phyloP scores from a whole-genome alignment of 2,329 filamentous ascomycete species.

The Fusarium sp. region DNA sequence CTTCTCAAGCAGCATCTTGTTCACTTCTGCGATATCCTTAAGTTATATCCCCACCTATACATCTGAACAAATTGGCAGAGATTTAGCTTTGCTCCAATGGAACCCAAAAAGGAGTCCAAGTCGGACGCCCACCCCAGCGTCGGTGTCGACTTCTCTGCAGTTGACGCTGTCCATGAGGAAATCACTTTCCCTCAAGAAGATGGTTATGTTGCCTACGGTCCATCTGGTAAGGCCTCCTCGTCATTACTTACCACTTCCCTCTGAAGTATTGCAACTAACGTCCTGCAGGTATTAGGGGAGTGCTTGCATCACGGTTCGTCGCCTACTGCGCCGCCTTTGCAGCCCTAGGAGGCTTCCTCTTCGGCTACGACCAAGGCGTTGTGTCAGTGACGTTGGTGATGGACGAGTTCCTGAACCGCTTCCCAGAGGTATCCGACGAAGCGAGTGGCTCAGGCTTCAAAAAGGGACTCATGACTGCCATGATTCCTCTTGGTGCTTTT shows the following conservation, averaged over 20 bases:
- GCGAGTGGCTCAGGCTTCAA: slow-evolving; percentile 54
- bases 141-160: not conserved
- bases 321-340: slow-evolving; percentile 49
- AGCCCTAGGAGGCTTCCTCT: slow-evolving; percentile 56
- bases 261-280: not conserved
- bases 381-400: slow-evolving; percentile 54
- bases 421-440: slow-evolving; percentile 48
- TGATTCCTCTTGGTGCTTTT: slow-evolving; percentile 60
- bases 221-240: not conserved
- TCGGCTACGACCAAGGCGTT: slow-evolving; percentile 56
- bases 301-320: slow-evolving; percentile 49
- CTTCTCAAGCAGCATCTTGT: not conserved
- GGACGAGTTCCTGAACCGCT: slow-evolving; percentile 50
- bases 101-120: not conserved
- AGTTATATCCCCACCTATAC: not conserved
- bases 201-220: slow-evolving; percentile 15
- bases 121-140: not conserved
- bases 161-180: not conserved
- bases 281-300: slow-evolving; percentile 47
- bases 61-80: not conserved
- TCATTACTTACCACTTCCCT: not conserved
- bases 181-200: not conserved
- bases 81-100: not conserved
- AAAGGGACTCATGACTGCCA: slow-evolving; percentile 62
- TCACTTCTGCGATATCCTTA: too few relatives aligned